A percentile compares a stretch with the other conserved stretches of the same genome.
Conservation (phyloP, 371 early-diverging fungal genomes). For the Neoconidiobolus thromboides region DNA sequence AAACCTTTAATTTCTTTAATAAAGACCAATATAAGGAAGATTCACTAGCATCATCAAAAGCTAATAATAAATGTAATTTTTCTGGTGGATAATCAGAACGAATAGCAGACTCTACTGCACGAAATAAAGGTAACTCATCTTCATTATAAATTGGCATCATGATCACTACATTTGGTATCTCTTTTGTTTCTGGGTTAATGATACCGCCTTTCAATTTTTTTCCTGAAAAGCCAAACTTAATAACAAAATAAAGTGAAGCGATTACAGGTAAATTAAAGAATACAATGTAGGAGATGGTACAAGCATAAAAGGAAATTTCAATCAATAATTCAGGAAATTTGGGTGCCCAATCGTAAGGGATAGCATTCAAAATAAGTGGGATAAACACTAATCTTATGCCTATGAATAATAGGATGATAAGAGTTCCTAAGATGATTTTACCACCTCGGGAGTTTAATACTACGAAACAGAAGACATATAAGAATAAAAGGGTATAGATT, state of each 20-base stretch:
- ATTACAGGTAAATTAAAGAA: slow-evolving; percentile 3
- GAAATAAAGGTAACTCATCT: neutral
- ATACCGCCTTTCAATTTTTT: slow-evolving; percentile 5
- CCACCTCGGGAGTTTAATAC: neutral
- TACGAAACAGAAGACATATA: slow-evolving; percentile 2
- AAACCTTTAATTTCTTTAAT: neutral
- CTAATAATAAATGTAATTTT: neutral
- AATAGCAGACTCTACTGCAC: slow-evolving; percentile 4
- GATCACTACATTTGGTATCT: slow-evolving; percentile 3
- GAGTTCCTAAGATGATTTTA: neutral
- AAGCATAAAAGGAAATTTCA: slow-evolving; percentile 3
- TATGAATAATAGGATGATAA: slow-evolving; percentile 1
- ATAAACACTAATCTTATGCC: slow-evolving; percentile 2
- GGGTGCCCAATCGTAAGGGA: slow-evolving; percentile 1
- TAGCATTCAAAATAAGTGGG: slow-evolving; percentile 3
- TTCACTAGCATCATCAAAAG: slow-evolving; percentile 4
- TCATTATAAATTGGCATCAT: slow-evolving; percentile 7
- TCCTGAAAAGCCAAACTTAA: slow-evolving; percentile 3
- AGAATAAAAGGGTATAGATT: neutral
- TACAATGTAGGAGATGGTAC: slow-evolving; percentile 6
- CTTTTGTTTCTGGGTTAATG: neutral
- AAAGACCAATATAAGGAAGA: slow-evolving; percentile 4
- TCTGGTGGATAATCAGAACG: slow-evolving; percentile 3
- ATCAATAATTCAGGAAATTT: neutral
- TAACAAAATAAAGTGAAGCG: slow-evolving; percentile 2